These are phyloP conservation scores for Helotiales sp. DNA, from an alignment of 2,329 filamentous ascomycete genomes.

Conservation along the genomic window DNA sequence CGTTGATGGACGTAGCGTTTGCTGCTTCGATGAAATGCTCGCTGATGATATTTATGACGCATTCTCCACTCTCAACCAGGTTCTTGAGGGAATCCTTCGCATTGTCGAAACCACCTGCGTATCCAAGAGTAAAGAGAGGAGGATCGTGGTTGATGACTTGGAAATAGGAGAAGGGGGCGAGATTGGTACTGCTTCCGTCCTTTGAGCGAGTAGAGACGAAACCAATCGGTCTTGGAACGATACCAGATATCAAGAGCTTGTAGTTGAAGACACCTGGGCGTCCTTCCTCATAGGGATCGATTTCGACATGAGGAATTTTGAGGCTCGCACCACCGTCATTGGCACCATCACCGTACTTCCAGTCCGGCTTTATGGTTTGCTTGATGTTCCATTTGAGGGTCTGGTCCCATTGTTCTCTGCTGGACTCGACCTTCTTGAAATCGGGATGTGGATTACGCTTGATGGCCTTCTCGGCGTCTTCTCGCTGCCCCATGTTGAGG, in stretches of 20 bases:
- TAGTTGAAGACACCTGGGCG: slow-evolving; percentile 75
- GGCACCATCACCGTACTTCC: slow-evolving; percentile 65
- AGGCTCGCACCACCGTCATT: slow-evolving; percentile 51
- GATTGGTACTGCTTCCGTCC: slow-evolving; percentile 69
- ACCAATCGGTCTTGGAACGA: slow-evolving; percentile 80
- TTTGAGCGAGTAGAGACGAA: slow-evolving; percentile 55
- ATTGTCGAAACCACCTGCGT: slow-evolving; percentile 43
- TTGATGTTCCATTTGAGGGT: slow-evolving; percentile 52
- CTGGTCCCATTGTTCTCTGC: slow-evolving; percentile 60
- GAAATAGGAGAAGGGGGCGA: slow-evolving; percentile 88
- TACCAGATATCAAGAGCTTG: slow-evolving; percentile 82
- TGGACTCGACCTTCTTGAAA: slow-evolving; percentile 71
- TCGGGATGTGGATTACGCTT: slow-evolving; percentile 71
- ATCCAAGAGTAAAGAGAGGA: slow-evolving; percentile 71
- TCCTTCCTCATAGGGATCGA: slow-evolving; percentile 76
- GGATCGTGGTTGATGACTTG: slow-evolving; percentile 84
- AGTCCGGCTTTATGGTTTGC: slow-evolving; percentile 63
- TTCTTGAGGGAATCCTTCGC: slow-evolving; percentile 82
- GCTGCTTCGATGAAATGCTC: slow-evolving; percentile 87
- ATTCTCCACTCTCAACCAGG: slow-evolving; percentile 70
- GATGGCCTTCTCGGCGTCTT: slow-evolving; percentile 33
- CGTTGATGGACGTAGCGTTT: slow-evolving; percentile 77
- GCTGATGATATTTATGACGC: slow-evolving; percentile 82
- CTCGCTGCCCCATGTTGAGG: slow-evolving; percentile 22
- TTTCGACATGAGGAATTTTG: slow-evolving; percentile 65